Evolutionary conservation across 1,284 basidiomycete genomes (phyloP), one percentile per base, ranked within the genome.

Genomic region (Microbotryum violaceum): DNA sequence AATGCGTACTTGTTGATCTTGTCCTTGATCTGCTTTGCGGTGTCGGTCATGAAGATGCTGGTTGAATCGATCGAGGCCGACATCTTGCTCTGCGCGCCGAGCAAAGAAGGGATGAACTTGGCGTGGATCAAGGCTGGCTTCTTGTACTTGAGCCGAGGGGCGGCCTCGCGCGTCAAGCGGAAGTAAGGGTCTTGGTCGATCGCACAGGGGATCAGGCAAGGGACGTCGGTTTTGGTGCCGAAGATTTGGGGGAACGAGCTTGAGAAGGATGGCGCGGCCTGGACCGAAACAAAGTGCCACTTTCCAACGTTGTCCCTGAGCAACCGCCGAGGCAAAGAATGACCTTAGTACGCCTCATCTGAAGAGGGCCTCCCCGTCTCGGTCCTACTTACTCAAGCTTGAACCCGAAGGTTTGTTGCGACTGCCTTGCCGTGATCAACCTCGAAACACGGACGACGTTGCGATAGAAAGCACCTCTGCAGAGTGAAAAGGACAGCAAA

Each of bases 161-260:
- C 96, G 29, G 92, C 89, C 75, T 98, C 96, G 54, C 96, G 86
- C 49, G 94, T 97, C 60, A 97, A 82, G 59, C 96, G 91, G 84
- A 98, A 99, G 80, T 97, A 96, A 6, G 72, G 70, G 61, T 73
- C 71, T 70, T 99, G 96, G 77, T 99, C 96, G 73, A 99, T 98
- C 18, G 96, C 96, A 74, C 94, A 98, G 3, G 96, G 96, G 71
- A 98, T 98, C 49, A 99, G 81, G 73, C 86, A 89, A 0, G 94
- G 93, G 56, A 97, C 84, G 76, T 92, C 88, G 63, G 85, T 83
- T 57, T 80, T 80, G 12, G 83, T 81, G 66, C 93, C 93, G 73
- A 93, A 99, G 72, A 99, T 98, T 70, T 98, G 91, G 12, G 96
- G 94, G 81, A 98, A 98, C 27, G 93, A 97, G 77, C 92, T 97